A percentile compares a stretch with the other conserved stretches of the same genome.
These are phyloP conservation scores for Hysterium pulicare DNA, from an alignment of 2,329 filamentous ascomycete species.

Conservation along the genomic window DNA sequence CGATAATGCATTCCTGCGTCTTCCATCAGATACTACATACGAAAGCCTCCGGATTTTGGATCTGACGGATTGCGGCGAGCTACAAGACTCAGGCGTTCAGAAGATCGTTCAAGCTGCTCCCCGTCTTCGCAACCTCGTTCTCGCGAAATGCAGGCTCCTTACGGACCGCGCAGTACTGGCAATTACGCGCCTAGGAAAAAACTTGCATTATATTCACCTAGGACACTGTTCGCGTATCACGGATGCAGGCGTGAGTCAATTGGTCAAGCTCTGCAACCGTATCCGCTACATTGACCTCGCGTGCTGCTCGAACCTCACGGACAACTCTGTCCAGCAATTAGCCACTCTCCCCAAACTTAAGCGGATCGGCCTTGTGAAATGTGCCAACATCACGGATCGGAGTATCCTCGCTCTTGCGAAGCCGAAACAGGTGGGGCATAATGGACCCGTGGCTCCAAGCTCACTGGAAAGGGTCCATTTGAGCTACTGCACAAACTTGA, in stretches of 20 bases:
- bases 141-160: slow-evolving; percentile 91
- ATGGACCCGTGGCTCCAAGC: slow-evolving; percentile 59
- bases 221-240: slow-evolving; percentile 92
- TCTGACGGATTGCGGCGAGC: slow-evolving; percentile 78
- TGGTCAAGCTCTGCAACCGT: slow-evolving; percentile 83
- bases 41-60: slow-evolving; percentile 92
- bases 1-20: slow-evolving; percentile 79
- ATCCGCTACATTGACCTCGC: slow-evolving; percentile 97
- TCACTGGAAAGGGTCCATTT: slow-evolving; percentile 88
- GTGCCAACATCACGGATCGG: slow-evolving; percentile 80
- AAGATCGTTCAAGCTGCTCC: slow-evolving; percentile 85
- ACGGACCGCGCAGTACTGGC: slow-evolving; percentile 84
- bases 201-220: slow-evolving; percentile 92
- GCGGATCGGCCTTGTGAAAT: slow-evolving; percentile 93
- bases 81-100: slow-evolving; percentile 83
- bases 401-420: slow-evolving; percentile 83
- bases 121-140: slow-evolving; percentile 83
- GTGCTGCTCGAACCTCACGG: slow-evolving; percentile 88
- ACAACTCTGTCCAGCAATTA: slow-evolving; percentile 78
- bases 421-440: slow-evolving; percentile 54
- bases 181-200: slow-evolving; percentile 88
- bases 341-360: slow-evolving; percentile 89
- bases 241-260: slow-evolving; percentile 77
- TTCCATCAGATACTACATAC: slow-evolving; percentile 67
- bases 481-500: slow-evolving; percentile 87